phyloP scores from a whole-genome alignment of 768 basidiomycete genomes.

The Candolleomyces efflorescens region DNA sequence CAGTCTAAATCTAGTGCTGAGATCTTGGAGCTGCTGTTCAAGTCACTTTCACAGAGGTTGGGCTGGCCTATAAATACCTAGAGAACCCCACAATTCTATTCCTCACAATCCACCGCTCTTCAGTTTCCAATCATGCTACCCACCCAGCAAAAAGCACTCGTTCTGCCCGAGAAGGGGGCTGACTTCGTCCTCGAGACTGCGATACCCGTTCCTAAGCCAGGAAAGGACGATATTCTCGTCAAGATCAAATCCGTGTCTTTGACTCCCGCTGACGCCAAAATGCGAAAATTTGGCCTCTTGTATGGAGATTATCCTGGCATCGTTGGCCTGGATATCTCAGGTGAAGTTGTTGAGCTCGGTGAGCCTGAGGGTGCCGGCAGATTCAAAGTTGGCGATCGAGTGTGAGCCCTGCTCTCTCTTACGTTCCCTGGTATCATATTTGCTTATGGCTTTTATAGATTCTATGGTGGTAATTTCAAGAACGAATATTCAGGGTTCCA shows the following conservation, averaged over 20 bases:
- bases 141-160: conserved; percentile 35
- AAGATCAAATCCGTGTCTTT: conserved; percentile 35
- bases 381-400: conserved; percentile 47
- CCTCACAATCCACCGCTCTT: no score
- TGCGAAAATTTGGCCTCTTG: conserved; percentile 36
- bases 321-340: conserved; percentile 49
- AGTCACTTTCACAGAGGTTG: no score
- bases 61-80: no score
- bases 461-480: conserved; percentile 30
- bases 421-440: background rate
- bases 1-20: no score
- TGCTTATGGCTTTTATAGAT: conserved; percentile 23
- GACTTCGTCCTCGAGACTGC: conserved; percentile 32
- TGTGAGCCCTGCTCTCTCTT: conserved; percentile 30
- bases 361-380: conserved; percentile 42
- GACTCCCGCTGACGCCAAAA: conserved; percentile 51
- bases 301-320: conserved; percentile 42
- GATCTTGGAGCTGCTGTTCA: no score
- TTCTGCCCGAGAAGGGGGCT: conserved; percentile 23
- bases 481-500: conserved; percentile 38
- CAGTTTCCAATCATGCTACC: conserved; percentile 23
- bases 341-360: conserved; percentile 46
- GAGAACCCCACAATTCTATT: no score
- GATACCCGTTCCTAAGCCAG: conserved; percentile 7
- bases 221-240: conserved; percentile 30